Base-by-base conservation (phyloP, 768 basidiomycete genomes). In the Tylopilus vinaceipallidus region DNA sequence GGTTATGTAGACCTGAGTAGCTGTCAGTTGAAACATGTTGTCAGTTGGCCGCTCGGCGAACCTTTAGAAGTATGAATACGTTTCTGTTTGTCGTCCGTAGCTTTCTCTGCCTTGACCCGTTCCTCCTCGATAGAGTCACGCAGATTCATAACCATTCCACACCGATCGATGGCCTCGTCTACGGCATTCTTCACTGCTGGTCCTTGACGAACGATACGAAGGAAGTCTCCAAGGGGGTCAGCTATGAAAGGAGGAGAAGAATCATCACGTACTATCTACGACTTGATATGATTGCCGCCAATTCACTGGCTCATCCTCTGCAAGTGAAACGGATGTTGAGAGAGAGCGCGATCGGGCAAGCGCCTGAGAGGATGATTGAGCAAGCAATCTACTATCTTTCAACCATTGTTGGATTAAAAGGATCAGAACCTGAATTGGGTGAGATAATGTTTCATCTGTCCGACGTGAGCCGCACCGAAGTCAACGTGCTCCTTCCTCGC, bases 41-140 rank as follows among this genome's bases (percentile, higher is more conserved):
- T 23, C 20, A 22, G 13, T 7, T n/a, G 12, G 35, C 20, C 26
- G 33, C 3, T 20, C 20, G 47, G 12, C 73, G 41, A 6, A 86
- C 91, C 94, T 75, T 82, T 83, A 45, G 91, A 84, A 0, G 85
- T 80, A 63, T 82, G 78, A 3, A 71, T 64, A 43, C 78, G 77
- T 64, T 83, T 88, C 62, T 84, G 78, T 50, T 77, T 79, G 46
- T 88, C 82, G 48, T 93, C 89, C 6, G 78, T 73, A 0, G 86
- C 79, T 55, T 91, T 82, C 56, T 91, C 91, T 1, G 94, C 92
- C 19, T 73, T 71, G n/a, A 79, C 68, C 20, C 92, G 81, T 2
- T 84, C 77, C 20, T 89, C 83, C 58, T 98, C 95, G 38, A 99
- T 95, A 0, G 88, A 79, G 50, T 95, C 89, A 29, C 92, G 82